Conservation (phyloP, 2,329 filamentous ascomycete species). For the Talaromyces piceae region DNA sequence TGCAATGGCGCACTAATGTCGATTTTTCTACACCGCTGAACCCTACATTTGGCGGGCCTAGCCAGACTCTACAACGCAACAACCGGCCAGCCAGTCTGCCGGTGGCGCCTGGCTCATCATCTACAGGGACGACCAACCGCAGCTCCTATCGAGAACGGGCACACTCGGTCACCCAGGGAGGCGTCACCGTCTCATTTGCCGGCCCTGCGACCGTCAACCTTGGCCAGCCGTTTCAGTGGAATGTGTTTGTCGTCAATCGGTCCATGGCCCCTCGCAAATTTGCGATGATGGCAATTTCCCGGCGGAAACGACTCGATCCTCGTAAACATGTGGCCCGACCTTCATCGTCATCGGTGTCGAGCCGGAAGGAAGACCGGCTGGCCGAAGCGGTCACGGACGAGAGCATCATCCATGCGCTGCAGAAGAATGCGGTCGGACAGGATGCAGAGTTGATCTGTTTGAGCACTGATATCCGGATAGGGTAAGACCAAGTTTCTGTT, state of each 20-base stretch:
- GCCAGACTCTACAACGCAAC: conserved; percentile 37
- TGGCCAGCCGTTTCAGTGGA: conserved; percentile 49
- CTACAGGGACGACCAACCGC: conserved; percentile 19
- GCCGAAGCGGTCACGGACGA: conserved; percentile 51
- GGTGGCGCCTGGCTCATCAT: conserved; percentile 18
- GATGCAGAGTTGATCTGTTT: conserved; percentile 49
- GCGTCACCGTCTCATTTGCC: conserved; percentile 50
- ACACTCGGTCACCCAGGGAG: conserved; percentile 35
- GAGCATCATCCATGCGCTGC: conserved; percentile 49
- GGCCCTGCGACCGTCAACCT: conserved; percentile 44
- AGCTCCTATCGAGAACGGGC: conserved; percentile 30
- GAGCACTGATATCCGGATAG: conserved; percentile 51
- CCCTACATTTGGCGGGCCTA: conserved; percentile 40
- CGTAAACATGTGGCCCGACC: conserved; percentile 37
- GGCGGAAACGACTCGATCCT: conserved; percentile 35
- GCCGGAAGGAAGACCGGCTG: conserved; percentile 26
- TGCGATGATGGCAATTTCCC: conserved; percentile 47
- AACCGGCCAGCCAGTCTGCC: conserved; percentile 40
- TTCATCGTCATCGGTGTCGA: conserved; percentile 38
- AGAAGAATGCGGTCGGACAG: conserved; percentile 43
- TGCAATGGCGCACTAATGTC: conserved; percentile 43
- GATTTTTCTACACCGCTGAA: conserved; percentile 43
- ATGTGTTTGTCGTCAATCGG: conserved; percentile 53
- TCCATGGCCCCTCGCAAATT: conserved; percentile 48
- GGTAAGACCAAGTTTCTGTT: too few relatives aligned